Evolutionary conservation across 176 grass and related monocot genomes (phyloP).

Genomic region (Eleusine coracana): DNA sequence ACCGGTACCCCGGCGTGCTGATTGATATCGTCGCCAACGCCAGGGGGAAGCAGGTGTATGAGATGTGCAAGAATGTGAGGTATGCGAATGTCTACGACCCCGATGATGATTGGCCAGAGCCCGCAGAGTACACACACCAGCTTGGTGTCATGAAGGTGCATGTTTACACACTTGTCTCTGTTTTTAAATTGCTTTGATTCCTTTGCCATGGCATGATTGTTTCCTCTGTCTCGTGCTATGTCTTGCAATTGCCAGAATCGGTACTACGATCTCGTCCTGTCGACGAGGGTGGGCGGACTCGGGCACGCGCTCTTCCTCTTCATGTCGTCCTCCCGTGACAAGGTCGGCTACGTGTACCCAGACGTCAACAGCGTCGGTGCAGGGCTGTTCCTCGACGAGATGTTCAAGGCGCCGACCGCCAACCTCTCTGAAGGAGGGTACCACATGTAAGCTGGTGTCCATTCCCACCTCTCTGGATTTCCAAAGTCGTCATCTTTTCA

Average conservation of each 20-base stretch:
- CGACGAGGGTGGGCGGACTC: conserved; percentile 70
- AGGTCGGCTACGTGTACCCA: conserved; percentile 85
- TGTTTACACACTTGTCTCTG: background rate
- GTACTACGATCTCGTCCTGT: conserved; percentile 85
- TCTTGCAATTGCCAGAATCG: conserved; percentile 59
- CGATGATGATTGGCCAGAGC: conserved; percentile 71
- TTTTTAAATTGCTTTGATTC: too few relatives aligned
- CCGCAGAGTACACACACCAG: conserved; percentile 82
- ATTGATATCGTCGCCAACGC: conserved; percentile 69
- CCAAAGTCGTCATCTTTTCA: too few relatives aligned
- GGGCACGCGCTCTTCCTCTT: conserved; percentile 92
- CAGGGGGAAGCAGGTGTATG: conserved; percentile 88
- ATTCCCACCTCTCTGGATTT: background rate
- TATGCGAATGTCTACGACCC: conserved; percentile 78
- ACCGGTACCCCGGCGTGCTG: conserved; percentile 87
- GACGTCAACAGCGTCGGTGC: conserved; percentile 79
- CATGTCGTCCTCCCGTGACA: conserved; percentile 83
- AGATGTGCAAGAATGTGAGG: conserved; percentile 93
- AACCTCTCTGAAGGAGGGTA: conserved; percentile 80
- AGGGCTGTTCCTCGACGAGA: conserved; percentile 74
- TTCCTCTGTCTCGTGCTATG: background rate
- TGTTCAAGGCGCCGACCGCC: conserved; percentile 51
- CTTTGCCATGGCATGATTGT: too few relatives aligned
- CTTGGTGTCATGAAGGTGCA: conserved; percentile 78
- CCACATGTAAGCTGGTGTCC: conserved; percentile 59